Evolutionary conservation across 768 basidiomycete species (phyloP), one percentile per base, ranked within the genome.

Genomic region (Serendipita sp.): DNA sequence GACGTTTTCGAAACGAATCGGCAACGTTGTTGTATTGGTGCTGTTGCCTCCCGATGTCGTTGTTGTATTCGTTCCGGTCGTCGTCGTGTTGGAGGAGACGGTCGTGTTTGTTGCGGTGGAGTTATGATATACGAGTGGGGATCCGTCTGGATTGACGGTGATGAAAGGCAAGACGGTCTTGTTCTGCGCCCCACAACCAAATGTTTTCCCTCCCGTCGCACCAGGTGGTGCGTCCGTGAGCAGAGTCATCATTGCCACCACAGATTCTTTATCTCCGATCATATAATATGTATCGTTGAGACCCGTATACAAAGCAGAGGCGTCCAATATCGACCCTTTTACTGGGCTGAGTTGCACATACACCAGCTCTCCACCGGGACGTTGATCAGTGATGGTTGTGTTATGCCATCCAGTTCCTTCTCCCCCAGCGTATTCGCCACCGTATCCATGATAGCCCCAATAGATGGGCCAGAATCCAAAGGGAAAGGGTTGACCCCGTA

Each of bases 1-100:
- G 7, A 58, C 65, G n/a, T 65, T 54, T 38, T 65, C 56, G 5
- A 60, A 60, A 8, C 56, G 56, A n/a, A 60, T 16, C 18, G 56
- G 56, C 16, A 51, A 32, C 48, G 30, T 51, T n/a, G 16, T 51
- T 8, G 8, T 32, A 51, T n/a, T 41, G 24, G 24, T 24, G 24
- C 24, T 24, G 24, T 24, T 24, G 24, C 24, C 24, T 24, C 24
- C 24, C 24, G 24, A 24, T 24, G 24, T 24, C 24, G 24, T 24
- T 24, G 24, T 24, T 24, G 24, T 24, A 24, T 24, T 24, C 24
- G 24, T 24, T 24, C 24, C 24, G 24, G 24, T 24, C 24, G 24
- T 46, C 13, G 45, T 46, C 13, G 11, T 46, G 45, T 46, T 46
- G n/a, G 45, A 11, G 45, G n/a, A 11, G 45, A n/a, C 11, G 45